Percentiles rank a stretch among this genome's conserved stretches.
phyloP scores from a whole-genome alignment of 768 basidiomycete genomes.

The Boletus sp. region DNA sequence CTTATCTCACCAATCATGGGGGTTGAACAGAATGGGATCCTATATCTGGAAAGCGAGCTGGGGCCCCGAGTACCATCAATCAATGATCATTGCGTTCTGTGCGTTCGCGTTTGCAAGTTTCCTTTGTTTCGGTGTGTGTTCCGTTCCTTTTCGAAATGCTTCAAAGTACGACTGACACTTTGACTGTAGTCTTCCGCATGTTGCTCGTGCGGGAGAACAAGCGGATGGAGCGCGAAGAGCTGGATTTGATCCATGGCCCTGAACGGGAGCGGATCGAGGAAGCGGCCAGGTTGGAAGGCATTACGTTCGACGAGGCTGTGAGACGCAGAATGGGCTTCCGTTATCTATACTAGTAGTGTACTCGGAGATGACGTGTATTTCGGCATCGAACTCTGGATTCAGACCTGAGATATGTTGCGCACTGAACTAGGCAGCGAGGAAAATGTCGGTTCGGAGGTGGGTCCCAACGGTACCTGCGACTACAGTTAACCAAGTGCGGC shows the following conservation, averaged over 20 bases:
- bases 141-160: no score
- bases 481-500: no score
- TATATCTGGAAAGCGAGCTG: conserved; percentile 28
- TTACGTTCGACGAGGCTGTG: conserved; percentile 59
- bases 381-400: no score
- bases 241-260: conserved; percentile 32
- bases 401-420: no score
- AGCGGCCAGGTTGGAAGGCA: conserved; percentile 28
- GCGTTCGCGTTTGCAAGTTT: not conserved
- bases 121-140: not conserved
- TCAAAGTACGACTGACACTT: no score
- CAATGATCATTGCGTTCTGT: conserved; percentile 54
- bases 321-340: conserved; percentile 56
- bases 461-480: no score
- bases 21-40: not conserved
- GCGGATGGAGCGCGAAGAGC: no score
- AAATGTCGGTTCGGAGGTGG: no score
- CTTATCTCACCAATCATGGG: not conserved
- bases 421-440: no score
- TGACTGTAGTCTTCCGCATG: conserved; percentile 37
- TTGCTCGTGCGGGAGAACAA: conserved; percentile 5
- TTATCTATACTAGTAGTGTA: conserved; percentile 37
- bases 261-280: conserved; percentile 52
- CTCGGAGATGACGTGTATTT: no score
- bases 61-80: conserved; percentile 60